Evolutionary conservation across 2,329 filamentous ascomycete species (phyloP).

Genomic region (Diaporthe vaccinii): DNA sequence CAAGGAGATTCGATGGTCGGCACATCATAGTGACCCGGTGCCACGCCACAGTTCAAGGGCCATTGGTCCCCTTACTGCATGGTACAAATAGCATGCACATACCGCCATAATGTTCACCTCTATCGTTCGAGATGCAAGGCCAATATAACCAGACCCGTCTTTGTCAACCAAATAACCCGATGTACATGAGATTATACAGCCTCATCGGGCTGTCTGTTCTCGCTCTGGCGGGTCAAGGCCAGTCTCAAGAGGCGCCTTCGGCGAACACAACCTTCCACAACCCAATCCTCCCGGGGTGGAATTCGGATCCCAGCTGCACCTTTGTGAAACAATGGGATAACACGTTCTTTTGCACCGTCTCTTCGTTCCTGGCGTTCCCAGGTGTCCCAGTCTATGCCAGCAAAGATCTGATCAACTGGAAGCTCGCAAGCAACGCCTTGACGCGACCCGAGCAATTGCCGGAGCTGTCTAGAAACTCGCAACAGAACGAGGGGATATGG

Average conservation of each 20-base stretch:
- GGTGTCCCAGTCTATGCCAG: slow-evolving; percentile 60
- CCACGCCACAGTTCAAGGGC: neutral
- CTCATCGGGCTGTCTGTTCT: neutral
- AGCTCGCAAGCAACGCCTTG: slow-evolving; percentile 42
- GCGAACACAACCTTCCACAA: slow-evolving; percentile 53
- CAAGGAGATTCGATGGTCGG: neutral
- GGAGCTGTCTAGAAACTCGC: neutral
- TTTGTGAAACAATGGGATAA: slow-evolving; percentile 54
- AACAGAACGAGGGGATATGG: slow-evolving; percentile 56
- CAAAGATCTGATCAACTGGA: slow-evolving; percentile 59
- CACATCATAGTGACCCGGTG: neutral
- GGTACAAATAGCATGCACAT: neutral
- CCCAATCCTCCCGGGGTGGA: slow-evolving; percentile 60
- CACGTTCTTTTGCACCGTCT: slow-evolving; percentile 59
- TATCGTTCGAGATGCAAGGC: neutral
- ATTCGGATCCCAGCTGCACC: slow-evolving; percentile 60
- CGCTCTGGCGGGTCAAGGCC: slow-evolving; percentile 3
- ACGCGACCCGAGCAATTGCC: slow-evolving; percentile 33
- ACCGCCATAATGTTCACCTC: neutral
- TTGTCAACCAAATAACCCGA: neutral
- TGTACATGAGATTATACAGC: neutral
- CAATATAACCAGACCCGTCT: neutral
- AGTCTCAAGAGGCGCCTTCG: neutral
- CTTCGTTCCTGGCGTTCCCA: slow-evolving; percentile 60
- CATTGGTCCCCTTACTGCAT: neutral